phyloP scores from a whole-genome alignment of 2,329 filamentous ascomycete species.

The Colletotrichum tropicale region DNA sequence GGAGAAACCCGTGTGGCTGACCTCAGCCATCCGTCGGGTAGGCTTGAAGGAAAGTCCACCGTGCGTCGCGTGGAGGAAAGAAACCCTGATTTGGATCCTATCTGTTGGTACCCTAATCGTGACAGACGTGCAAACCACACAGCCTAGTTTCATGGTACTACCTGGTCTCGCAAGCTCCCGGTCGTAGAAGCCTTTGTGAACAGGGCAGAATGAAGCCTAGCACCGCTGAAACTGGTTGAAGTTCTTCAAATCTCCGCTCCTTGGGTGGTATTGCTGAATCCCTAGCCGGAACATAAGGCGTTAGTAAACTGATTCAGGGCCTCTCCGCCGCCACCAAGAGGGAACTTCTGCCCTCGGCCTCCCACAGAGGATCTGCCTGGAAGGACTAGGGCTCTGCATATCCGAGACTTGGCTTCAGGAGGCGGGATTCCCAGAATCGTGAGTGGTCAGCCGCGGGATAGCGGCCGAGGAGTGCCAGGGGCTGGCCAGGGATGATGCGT shows the following conservation, averaged over 20 bases:
- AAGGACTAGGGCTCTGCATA: background rate
- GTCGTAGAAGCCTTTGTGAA: background rate
- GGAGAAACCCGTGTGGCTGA: background rate
- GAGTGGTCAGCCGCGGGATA: background rate
- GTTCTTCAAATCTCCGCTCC: background rate
- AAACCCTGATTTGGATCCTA: background rate
- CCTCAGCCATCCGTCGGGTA: background rate
- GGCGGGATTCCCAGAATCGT: background rate
- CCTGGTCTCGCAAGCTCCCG: background rate
- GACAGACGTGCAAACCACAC: background rate
- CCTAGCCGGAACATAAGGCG: background rate
- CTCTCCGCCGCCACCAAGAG: background rate
- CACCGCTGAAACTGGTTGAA: background rate
- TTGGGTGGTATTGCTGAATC: background rate
- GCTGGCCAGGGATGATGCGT: background rate
- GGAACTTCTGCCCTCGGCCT: background rate
- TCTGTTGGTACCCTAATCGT: slow-evolving; percentile 1
- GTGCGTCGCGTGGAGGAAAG: background rate
- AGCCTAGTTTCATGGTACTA: background rate
- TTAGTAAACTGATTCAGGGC: background rate
- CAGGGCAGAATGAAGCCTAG: background rate
- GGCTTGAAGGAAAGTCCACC: background rate
- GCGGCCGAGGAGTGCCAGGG: background rate
- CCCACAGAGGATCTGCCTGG: background rate
- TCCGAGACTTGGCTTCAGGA: background rate